Evolutionary conservation across 768 basidiomycete genomes (phyloP), one percentile per base, ranked within the genome.

Genomic region (Kwoniella botswanensis): DNA sequence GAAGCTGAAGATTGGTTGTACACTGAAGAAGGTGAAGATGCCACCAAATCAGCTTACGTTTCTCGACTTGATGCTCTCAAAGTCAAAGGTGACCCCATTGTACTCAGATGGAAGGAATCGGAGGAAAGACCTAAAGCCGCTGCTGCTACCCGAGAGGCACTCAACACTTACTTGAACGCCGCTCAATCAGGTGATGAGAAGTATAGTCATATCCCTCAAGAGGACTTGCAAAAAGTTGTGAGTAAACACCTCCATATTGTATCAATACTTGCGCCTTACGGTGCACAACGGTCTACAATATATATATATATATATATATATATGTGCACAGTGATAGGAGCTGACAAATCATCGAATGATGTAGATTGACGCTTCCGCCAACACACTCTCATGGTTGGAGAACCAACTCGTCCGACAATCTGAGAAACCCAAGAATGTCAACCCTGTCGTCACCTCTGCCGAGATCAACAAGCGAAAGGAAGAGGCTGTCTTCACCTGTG

Each of bases 1-100:
- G 90, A 90, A 73, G 90, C 93, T 6, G 95, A 98, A 83, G 93
- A 96, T 82, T 99, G 96, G 96, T 88, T 99, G 41, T 98, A 98
- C 89, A 88, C 90, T 46, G 95, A 98, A 72, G 97, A 98, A 77
- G 89, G 95, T 76, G 96, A 98, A 85, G 94, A 98, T 69, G 93
- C 96, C 46, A 89, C 88, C 80, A 99, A 98, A 85, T 96, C 93
- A 0, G 92, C 91, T n/a, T 98, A 99, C 85, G 90, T 93, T 76
- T 74, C 87, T 43, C 90, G 91, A 65, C 89, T 98, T 70, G 92
- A 94, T 73, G 86, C 86, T 3, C 90, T 97, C 83, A 93, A 95
- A 85, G 88, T 85, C 56, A 86, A 94, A 74, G 94, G 94, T 35
- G 93, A 94, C 86, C 92, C 92, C 58, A 89, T 98, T 86, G 86